These are phyloP conservation scores for Calonectria fujianensis DNA, from an alignment of 2,329 filamentous ascomycete genomes.

Conservation along the genomic window DNA sequence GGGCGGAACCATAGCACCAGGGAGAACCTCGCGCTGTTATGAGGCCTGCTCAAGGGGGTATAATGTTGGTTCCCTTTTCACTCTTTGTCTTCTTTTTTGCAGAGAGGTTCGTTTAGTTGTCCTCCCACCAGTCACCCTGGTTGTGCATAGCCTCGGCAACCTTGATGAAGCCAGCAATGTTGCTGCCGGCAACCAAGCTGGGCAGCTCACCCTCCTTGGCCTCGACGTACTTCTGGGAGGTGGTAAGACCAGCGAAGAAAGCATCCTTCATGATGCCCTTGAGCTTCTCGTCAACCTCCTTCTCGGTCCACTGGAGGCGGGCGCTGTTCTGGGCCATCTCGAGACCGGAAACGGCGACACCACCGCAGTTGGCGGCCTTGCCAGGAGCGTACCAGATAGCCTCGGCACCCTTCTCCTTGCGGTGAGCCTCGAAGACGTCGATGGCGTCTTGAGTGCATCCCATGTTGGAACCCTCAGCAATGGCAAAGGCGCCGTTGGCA, in stretches of 20 bases:
- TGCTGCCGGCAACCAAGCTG: constrained; percentile 92
- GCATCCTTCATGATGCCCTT: constrained; percentile 96
- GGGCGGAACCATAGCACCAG: constrained; percentile 40
- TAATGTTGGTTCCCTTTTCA: constrained; percentile 39
- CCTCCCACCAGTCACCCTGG: constrained; percentile 92
- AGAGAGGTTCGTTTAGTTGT: constrained; percentile 38
- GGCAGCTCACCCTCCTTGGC: constrained; percentile 89
- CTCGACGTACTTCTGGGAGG: constrained; percentile 91
- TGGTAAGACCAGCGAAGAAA: constrained; percentile 92
- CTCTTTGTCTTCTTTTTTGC: constrained; percentile 37
- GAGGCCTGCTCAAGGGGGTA: constrained; percentile 52
- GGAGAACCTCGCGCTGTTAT: constrained; percentile 38
- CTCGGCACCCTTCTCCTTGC: constrained; percentile 79
- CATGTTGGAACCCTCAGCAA: constrained; percentile 99
- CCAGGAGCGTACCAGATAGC: constrained; percentile 97
- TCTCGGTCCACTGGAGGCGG: constrained; percentile 87
- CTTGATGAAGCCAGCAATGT: constrained; percentile 99
- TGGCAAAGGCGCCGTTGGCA: constrained; percentile 84
- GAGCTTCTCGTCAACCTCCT: constrained; percentile 94
- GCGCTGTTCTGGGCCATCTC: constrained; percentile 99
- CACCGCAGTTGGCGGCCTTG: constrained; percentile 98
- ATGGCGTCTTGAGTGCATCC: constrained; percentile 97
- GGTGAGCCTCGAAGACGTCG: constrained; percentile 89
- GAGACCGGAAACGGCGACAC: constrained; percentile 96
- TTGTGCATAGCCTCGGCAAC: constrained; percentile 95